Evolutionary conservation across 257 asterid species (phyloP), one percentile per base, ranked within the genome.

Genomic region (Anisodus tanguticus): DNA sequence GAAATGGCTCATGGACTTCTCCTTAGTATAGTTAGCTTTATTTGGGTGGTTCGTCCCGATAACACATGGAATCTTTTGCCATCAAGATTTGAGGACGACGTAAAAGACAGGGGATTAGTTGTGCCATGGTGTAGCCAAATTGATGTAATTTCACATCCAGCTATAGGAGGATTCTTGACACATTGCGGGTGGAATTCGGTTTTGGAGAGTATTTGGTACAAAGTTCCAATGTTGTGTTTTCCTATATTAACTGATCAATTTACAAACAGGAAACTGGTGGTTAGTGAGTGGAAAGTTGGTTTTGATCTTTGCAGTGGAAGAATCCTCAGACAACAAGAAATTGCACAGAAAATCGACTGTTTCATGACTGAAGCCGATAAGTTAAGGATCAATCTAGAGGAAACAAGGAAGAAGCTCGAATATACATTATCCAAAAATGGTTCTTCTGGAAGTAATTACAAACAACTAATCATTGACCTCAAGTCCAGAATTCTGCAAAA

Each of bases 1-100:
- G 88, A 86, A 39, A 86, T 83, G 17, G 88, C 88, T 55, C 58
- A 71, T 43, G 88, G 88, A 16, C 63, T 86, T 58, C 51, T 72
- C 8, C 86, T 57, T 0, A 86, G 86, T 39, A 49, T 13, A 3
- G 84, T 69, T 43, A 83, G 78, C 17, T 86, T 86, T 53, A 26
- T 86, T 47, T 87, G 89, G 89, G 87, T 70, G 6, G 51, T 84
- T 41, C 84, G 87, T 17, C 78, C 85, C 0, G 87, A 72, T 41
- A 83, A 76, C 8, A 84, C 85, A 39, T 60, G 77, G 13, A 72
- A 54, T 9, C 15, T 82, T 63, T 47, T 74, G 3, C 88, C 88
- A 0, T 39, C 16, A 62, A 76, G 85, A 71, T 85, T 85, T 58
- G 83, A 35, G 12, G 69, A 82, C 6, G 10, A 45, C 16, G 15